A percentile compares a stretch with the other conserved stretches of the same genome.
Conservation (phyloP, 208 protist genomes). For the Herpetomonas samuelpessoai region DNA sequence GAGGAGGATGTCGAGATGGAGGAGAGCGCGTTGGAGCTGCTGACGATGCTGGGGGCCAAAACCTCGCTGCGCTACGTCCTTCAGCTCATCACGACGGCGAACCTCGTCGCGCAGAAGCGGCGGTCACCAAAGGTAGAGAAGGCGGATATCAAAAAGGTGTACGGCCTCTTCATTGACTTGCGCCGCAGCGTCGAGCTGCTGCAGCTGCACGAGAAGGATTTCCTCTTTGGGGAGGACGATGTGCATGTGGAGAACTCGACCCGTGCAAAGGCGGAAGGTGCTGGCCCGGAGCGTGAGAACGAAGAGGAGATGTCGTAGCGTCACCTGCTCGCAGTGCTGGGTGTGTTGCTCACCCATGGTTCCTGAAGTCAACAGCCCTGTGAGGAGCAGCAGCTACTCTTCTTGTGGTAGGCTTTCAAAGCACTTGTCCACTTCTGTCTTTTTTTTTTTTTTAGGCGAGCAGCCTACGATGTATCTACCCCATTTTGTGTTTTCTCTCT, state of each 20-base stretch:
- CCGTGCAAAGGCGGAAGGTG: constrained; percentile 17
- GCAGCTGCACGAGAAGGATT: constrained; percentile 90
- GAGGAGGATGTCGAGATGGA: constrained; percentile 99
- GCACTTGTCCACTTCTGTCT: constrained; percentile 5
- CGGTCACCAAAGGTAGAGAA: constrained; percentile 93
- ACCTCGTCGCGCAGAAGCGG: constrained; percentile 94
- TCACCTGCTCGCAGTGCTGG: not conserved
- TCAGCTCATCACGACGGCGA: constrained; percentile 98
- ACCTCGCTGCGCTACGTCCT: constrained; percentile 99
- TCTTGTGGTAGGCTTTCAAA: too few species aligned
- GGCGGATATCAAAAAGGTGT: constrained; percentile 97
- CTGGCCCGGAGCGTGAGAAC: constrained; percentile 34
- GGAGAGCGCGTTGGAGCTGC: constrained; percentile 93
- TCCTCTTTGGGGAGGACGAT: constrained; percentile 90
- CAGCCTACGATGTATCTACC: not conserved
- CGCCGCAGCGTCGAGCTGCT: constrained; percentile 89
- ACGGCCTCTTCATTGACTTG: constrained; percentile 98
- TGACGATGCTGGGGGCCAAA: constrained; percentile 95
- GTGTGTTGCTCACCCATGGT: not conserved
- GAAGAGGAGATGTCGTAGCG: constrained; percentile 30
- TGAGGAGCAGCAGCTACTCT: too few species aligned
- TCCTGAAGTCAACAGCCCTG: too few species aligned
- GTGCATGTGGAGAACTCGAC: constrained; percentile 61
- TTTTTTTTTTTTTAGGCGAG: constrained; percentile 9
- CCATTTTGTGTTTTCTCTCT: constrained; percentile 7